Conservation (phyloP, 2,329 filamentous ascomycete species). For the Neonectria punicea region DNA sequence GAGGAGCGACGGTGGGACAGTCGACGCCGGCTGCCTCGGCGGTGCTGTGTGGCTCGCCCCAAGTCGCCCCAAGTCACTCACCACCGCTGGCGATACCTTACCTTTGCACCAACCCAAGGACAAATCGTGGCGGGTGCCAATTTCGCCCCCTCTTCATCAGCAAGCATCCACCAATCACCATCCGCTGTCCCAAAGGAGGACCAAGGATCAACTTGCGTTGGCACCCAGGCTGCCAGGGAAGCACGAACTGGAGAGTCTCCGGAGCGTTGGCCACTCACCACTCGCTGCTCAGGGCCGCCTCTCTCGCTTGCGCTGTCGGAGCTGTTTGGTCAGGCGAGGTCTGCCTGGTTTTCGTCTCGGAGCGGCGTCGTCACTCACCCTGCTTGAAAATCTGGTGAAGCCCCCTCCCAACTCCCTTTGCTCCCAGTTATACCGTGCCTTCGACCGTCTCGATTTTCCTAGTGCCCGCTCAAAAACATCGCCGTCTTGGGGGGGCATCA, state of each 20-base stretch:
- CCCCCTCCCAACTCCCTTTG: conserved; percentile 42
- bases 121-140: conserved; percentile 39
- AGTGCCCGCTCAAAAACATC: conserved; percentile 37
- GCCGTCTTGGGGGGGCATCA: conserved; percentile 30
- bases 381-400: conserved; percentile 46
- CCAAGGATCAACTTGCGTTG: conserved; percentile 7
- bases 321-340: conserved; percentile 27
- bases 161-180: conserved; percentile 10
- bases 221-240: background rate
- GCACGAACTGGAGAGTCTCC: background rate
- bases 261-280: background rate
- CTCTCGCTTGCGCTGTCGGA: conserved; percentile 11
- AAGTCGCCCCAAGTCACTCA: background rate
- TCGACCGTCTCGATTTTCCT: conserved; percentile 32
- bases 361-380: conserved; percentile 38
- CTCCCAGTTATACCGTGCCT: conserved; percentile 40
- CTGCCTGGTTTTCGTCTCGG: conserved; percentile 35
- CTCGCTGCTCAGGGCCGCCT: background rate
- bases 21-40: conserved; percentile 26
- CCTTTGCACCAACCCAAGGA: background rate
- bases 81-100: background rate
- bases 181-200: background rate
- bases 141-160: conserved; percentile 26
- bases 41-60: conserved; percentile 30
- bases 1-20: conserved; percentile 6